These are phyloP conservation scores for Saxophila tyrrhenica DNA, from an alignment of 495 filamentous ascomycete genomes.

Conservation along the genomic window DNA sequence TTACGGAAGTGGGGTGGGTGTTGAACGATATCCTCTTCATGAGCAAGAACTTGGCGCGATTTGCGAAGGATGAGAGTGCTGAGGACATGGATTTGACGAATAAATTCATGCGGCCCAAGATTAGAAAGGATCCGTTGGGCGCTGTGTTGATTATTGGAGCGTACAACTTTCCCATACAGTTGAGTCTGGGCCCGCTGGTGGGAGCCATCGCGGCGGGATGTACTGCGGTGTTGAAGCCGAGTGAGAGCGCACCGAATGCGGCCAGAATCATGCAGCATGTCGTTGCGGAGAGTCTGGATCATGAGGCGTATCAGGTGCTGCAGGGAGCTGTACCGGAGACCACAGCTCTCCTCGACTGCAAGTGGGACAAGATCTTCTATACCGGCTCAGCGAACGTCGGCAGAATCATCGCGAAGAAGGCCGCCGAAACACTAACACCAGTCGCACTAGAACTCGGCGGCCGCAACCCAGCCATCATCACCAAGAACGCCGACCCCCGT, in stretches of 20 bases:
- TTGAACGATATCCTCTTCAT: constrained; percentile 69
- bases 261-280: constrained; percentile 72
- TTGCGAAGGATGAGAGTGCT: constrained; percentile 69
- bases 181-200: constrained; percentile 65
- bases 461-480: constrained; percentile 79
- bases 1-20: constrained; percentile 63
- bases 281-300: constrained; percentile 61
- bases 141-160: constrained; percentile 77
- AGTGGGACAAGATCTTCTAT: constrained; percentile 98
- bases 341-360: constrained; percentile 67
- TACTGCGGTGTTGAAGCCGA: constrained; percentile 81
- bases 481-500: constrained; percentile 63
- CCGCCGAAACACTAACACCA: constrained; percentile 82
- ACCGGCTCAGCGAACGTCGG: constrained; percentile 70
- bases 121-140: constrained; percentile 84
- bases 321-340: constrained; percentile 75
- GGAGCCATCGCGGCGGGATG: constrained; percentile 90
- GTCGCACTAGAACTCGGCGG: constrained; percentile 84
- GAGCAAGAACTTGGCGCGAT: constrained; percentile 63
- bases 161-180: constrained; percentile 84
- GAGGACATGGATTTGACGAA: constrained; percentile 57
- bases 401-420: constrained; percentile 80
- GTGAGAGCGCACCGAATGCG: constrained; percentile 62
- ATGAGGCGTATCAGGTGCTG: constrained; percentile 61
- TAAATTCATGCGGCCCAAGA: constrained; percentile 56